phyloP scores from a whole-genome alignment of 257 asterid species.

The Schizonepeta tenuifolia region DNA sequence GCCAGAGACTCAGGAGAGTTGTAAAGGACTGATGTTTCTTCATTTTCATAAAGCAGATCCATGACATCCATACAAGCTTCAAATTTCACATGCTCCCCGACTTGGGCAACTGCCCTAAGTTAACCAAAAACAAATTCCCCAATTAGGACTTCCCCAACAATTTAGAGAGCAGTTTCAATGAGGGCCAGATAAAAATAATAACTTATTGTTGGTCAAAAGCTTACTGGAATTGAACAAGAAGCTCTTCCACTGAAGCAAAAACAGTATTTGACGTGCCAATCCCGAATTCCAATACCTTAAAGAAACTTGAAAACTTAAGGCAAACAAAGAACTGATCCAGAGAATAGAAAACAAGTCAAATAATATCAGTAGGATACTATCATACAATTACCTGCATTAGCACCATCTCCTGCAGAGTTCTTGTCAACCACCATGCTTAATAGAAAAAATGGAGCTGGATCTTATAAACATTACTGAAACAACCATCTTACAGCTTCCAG shows the following conservation, averaged over 20 bases:
- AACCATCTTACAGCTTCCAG: conserved; percentile 71
- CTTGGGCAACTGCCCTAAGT: conserved; percentile 61
- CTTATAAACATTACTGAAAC: conserved; percentile 25
- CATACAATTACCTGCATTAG: conserved; percentile 64
- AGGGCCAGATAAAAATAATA: no score
- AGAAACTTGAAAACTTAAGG: conserved; percentile 27
- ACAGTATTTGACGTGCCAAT: conserved; percentile 57
- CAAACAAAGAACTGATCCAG: conserved; percentile 24
- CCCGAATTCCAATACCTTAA: conserved; percentile 61
- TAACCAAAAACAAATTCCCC: neutral
- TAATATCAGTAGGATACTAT: conserved; percentile 16
- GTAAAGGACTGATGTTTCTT: conserved; percentile 58
- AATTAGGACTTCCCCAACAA: conserved; percentile 14
- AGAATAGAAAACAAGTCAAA: conserved; percentile 3
- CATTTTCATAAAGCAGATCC: conserved; percentile 85
- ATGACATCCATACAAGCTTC: conserved; percentile 78
- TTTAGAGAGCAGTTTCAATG: neutral
- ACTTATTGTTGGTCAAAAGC: no score
- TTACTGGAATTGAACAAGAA: conserved; percentile 66
- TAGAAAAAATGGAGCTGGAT: conserved; percentile 34
- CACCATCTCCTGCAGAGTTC: conserved; percentile 63
- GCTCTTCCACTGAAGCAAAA: conserved; percentile 58
- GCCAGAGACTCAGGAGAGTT: conserved; percentile 63
- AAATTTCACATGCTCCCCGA: conserved; percentile 58
- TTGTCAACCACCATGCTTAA: conserved; percentile 36